Evolutionary conservation across 2,329 filamentous ascomycete genomes (phyloP).

Genomic region (Calonectria multiphialidica): DNA sequence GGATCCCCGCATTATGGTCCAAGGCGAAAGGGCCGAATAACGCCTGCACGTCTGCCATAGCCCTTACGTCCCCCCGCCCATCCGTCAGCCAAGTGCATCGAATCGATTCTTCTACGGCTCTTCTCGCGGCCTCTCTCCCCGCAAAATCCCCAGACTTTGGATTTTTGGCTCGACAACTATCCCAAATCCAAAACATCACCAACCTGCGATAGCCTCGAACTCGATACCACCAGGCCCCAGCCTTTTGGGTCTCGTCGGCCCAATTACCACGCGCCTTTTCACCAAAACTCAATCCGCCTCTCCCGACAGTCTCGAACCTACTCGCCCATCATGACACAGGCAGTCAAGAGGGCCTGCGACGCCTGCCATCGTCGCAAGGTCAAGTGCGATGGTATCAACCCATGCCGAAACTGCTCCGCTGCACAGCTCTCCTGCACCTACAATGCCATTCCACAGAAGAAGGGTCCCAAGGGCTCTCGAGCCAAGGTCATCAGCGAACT

Average conservation of each 20-base stretch:
- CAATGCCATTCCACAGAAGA: slow-evolving; percentile 81
- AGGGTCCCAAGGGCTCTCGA: slow-evolving; percentile 79
- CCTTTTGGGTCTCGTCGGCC: slow-evolving; percentile 16
- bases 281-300: slow-evolving; percentile 29
- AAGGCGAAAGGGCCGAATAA: slow-evolving; percentile 54
- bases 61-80: slow-evolving; percentile 36
- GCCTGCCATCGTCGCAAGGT: slow-evolving; percentile 82
- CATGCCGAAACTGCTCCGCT: slow-evolving; percentile 78
- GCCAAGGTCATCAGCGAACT: slow-evolving; percentile 83
- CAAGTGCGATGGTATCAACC: slow-evolving; percentile 78
- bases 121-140: slow-evolving; percentile 39
- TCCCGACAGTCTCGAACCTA: slow-evolving; percentile 23
- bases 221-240: neutral
- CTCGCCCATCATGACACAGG: slow-evolving; percentile 54
- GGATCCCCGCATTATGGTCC: slow-evolving; percentile 48
- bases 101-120: slow-evolving; percentile 39
- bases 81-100: slow-evolving; percentile 36
- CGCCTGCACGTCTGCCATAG: slow-evolving; percentile 46
- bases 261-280: slow-evolving; percentile 8
- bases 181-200: slow-evolving; percentile 27
- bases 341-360: slow-evolving; percentile 75
- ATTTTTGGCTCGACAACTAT: slow-evolving; percentile 30
- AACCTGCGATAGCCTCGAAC: slow-evolving; percentile 9
- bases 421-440: slow-evolving; percentile 79
- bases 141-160: slow-evolving; percentile 47